A percentile compares a stretch with the other conserved stretches of the same genome.
Evolutionary conservation across 768 basidiomycete genomes (phyloP).

Genomic region (Coprinellus aureogranulatus): DNA sequence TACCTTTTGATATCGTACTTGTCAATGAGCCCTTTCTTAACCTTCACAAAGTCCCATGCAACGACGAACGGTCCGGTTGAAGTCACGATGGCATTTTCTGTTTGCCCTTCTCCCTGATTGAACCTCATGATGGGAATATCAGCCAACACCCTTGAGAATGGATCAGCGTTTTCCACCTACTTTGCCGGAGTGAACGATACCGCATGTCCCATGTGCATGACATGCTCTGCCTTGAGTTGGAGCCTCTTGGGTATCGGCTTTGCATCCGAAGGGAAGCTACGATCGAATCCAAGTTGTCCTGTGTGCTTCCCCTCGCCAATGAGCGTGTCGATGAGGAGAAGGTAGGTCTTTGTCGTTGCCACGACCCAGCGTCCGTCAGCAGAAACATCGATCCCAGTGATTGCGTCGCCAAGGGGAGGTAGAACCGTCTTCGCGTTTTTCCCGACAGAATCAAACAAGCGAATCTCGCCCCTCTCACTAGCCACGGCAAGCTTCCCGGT

Average conservation of each 20-base stretch:
- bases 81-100: conserved; percentile 94
- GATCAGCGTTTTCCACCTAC: conserved; percentile 42
- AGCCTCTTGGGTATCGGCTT: conserved; percentile 90
- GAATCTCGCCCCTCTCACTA: conserved; percentile 94
- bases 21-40: conserved; percentile 87
- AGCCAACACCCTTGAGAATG: not conserved
- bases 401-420: conserved; percentile 92
- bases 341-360: conserved; percentile 91
- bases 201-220: conserved; percentile 87
- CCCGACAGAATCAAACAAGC: conserved; percentile 91
- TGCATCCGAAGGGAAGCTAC: conserved; percentile 90
- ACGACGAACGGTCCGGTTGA: conserved; percentile 90
- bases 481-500: conserved; percentile 87
- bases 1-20: conserved; percentile 97
- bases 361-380: conserved; percentile 93
- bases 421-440: conserved; percentile 99
- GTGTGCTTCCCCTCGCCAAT: conserved; percentile 88
- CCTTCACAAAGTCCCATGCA: conserved; percentile 96
- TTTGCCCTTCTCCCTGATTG: conserved; percentile 83
- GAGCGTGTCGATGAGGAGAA: conserved; percentile 90
- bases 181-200: conserved; percentile 92
- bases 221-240: conserved; percentile 86
- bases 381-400: conserved; percentile 91
- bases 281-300: conserved; percentile 85
- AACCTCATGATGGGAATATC: conserved; percentile 56